Percentiles rank a stretch among this genome's conserved stretches.
phyloP scores from a whole-genome alignment of 805 yeast genomes.

The Metschnikowia kunwiensis region DNA sequence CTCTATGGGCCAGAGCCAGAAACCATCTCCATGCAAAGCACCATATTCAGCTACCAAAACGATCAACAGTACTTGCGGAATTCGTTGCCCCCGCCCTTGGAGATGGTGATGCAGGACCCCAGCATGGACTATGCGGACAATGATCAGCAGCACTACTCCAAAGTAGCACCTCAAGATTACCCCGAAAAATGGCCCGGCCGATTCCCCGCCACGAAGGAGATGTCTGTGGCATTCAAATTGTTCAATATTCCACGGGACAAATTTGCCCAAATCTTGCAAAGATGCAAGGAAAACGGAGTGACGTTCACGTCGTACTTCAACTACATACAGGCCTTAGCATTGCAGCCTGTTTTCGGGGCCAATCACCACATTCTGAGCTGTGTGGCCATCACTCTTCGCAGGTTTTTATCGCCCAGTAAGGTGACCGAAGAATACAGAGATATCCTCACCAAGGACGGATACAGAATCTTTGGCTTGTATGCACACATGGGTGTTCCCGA shows the following conservation, averaged over 20 bases:
- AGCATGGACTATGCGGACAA: constrained; percentile 26
- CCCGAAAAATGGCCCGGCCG: constrained; percentile 33
- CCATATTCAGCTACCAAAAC: constrained; percentile 21
- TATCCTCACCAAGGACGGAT: constrained; percentile 18
- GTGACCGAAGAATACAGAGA: constrained; percentile 18
- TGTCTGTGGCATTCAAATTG: constrained; percentile 24
- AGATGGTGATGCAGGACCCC: constrained; percentile 26
- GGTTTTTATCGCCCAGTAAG: constrained; percentile 18
- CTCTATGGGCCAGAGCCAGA: constrained; percentile 12
- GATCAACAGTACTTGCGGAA: constrained; percentile 24
- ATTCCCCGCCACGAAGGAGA: constrained; percentile 17
- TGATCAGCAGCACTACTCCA: constrained; percentile 25
- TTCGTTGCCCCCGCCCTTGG: constrained; percentile 37
- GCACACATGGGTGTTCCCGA: constrained; percentile 35
- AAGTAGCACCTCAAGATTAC: constrained; percentile 20
- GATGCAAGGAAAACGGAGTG: constrained; percentile 29
- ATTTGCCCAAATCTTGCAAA: constrained; percentile 21
- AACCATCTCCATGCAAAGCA: constrained; percentile 4
- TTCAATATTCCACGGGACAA: constrained; percentile 27
- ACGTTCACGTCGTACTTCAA: constrained; percentile 34
- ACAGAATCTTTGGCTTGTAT: constrained; percentile 30
- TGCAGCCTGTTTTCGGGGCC: constrained; percentile 29
- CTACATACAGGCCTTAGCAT: constrained; percentile 24
- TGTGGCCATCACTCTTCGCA: constrained; percentile 35
- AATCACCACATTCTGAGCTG: constrained; percentile 23